Evolutionary conservation across 805 yeast genomes (phyloP).

Genomic region (Priceomyces fermenticarens): DNA sequence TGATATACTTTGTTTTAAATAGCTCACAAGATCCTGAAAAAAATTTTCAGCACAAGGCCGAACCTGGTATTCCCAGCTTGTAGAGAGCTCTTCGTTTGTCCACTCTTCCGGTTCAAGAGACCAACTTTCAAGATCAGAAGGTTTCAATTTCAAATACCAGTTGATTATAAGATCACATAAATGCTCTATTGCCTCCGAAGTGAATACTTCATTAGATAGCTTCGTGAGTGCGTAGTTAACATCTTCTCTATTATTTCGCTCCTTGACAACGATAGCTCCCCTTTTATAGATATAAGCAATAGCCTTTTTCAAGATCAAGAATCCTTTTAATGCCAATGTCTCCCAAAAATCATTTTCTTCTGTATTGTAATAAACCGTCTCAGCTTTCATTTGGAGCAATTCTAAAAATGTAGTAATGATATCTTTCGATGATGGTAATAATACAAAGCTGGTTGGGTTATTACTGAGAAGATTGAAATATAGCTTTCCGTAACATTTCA

Average conservation of each 20-base stretch:
- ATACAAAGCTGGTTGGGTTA: constrained; percentile 68
- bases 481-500: constrained; percentile 73
- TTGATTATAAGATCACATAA: constrained; percentile 66
- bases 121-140: constrained; percentile 82
- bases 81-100: constrained; percentile 74
- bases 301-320: constrained; percentile 62
- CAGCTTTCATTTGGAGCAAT: constrained; percentile 62
- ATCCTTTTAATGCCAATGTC: constrained; percentile 60
- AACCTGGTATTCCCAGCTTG: constrained; percentile 79
- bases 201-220: constrained; percentile 54
- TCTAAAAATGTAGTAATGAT: constrained; percentile 61
- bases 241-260: constrained; percentile 63
- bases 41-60: constrained; percentile 86
- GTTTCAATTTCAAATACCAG: constrained; percentile 72
- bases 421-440: constrained; percentile 60
- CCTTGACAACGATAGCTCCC: constrained; percentile 65
- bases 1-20: constrained; percentile 56
- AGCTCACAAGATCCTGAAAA: constrained; percentile 67
- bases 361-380: constrained; percentile 55
- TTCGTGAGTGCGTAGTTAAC: constrained; percentile 53
- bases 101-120: constrained; percentile 86
- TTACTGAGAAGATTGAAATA: constrained; percentile 56
- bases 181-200: constrained; percentile 51
- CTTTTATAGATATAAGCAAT: constrained; percentile 60
- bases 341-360: constrained; percentile 73